Base-by-base conservation (phyloP, 768 basidiomycete species). In the Asterophora lycoperdoides region DNA sequence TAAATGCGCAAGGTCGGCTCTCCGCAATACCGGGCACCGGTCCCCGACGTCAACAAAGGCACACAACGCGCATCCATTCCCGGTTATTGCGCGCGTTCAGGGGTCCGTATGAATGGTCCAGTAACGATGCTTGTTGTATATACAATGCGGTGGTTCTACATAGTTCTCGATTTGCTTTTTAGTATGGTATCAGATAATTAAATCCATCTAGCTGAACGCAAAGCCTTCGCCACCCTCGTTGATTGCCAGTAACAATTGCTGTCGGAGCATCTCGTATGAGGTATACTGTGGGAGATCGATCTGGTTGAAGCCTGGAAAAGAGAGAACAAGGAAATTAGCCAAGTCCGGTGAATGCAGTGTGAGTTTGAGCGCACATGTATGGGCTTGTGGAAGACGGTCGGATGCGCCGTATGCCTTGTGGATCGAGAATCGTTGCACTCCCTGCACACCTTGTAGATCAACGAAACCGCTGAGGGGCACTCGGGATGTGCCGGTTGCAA, bases 161-260 rank as follows among this genome's bases (percentile, higher is more conserved):
- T 39, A 30, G 43, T 51, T 48, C 46, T 34, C 15, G 44, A 13
- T 53, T 33, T 33, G 26, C 48, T 45, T 52, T 36, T 49, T 8
- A 29, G 23, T 34, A 41, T 48, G 51, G 43, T 47, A 56, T 57
- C 49, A 41, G 15, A n/a, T 47, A 32, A 51, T 47, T 45, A 17
- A 36, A 3, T 46, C 20, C 33, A 23, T 52, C 60, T 66, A 75
- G 56, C 74, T 75, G 66, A 94, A 94, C 44, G 91, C 95, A 66
- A 98, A 98, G 37, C 92, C 92, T 72, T 94, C 92, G 17, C 90
- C 91, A 43, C 93, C 94, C 67, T 98, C 96, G 59, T 89, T 93
- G 62, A 98, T 95, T 30, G 95, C 92, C 54, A 95, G 75, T 46
- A 94, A 68, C 32, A 99, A 67, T 64, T 91, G 91, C 55, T 89